A percentile compares a stretch with the other conserved stretches of the same genome.
Evolutionary conservation across 2,329 filamentous ascomycete species (phyloP).

Genomic region (Alternaria atra): DNA sequence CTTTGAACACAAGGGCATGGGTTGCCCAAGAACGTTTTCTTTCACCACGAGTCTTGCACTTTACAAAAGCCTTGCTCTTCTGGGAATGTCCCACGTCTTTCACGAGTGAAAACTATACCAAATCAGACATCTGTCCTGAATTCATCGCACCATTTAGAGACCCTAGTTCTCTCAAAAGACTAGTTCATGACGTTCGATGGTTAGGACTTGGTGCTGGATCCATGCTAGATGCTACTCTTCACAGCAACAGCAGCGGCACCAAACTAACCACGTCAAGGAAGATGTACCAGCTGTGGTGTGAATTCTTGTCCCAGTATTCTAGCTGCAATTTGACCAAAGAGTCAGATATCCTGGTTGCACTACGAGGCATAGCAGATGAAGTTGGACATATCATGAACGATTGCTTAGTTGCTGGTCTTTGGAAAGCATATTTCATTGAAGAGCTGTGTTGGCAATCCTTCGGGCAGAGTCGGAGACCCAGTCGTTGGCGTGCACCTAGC

Average conservation of each 20-base stretch:
- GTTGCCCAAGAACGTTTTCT: not conserved
- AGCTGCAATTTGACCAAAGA: not conserved
- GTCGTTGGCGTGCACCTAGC: not conserved
- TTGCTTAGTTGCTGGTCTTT: not conserved
- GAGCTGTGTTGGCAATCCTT: not conserved
- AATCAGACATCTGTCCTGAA: not conserved
- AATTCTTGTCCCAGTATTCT: not conserved
- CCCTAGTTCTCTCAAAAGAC: not conserved
- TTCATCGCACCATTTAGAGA: not conserved
- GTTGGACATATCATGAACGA: not conserved
- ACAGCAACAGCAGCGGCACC: not conserved
- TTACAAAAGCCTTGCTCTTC: fast-evolving
- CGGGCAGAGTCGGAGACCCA: fast-evolving
- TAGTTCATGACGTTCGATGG: not conserved
- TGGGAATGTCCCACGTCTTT: not conserved
- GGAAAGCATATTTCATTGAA: not conserved
- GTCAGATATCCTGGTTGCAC: not conserved
- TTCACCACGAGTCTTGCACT: not conserved
- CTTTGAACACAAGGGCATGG: not conserved
- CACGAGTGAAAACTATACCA: not conserved
- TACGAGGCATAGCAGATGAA: not conserved
- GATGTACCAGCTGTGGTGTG: not conserved
- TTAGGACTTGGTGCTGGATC: too few relatives aligned
- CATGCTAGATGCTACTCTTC: not conserved
- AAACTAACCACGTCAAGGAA: fast-evolving